A percentile compares a stretch with the other conserved stretches of the same genome.
Conservation (phyloP, 331 rosid genomes). For the Arachis monticola region DNA sequence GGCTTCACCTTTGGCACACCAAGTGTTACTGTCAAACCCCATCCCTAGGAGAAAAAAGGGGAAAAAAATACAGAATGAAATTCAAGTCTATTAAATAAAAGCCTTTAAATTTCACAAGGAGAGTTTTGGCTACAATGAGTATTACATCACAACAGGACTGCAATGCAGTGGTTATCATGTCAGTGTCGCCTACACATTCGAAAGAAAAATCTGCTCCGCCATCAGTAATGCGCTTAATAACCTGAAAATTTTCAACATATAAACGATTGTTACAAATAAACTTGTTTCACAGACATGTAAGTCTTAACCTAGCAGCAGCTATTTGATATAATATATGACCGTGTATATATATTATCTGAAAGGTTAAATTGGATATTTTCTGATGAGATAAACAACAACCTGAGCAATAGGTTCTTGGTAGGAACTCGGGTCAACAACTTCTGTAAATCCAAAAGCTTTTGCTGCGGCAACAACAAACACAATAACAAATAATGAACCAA, state of each 20-base stretch:
- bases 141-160: conserved; percentile 93
- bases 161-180: conserved; percentile 85
- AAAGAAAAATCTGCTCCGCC: conserved; percentile 97
- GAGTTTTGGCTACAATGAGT: conserved; percentile 24
- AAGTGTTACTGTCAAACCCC: conserved; percentile 96
- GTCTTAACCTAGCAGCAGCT: conserved; percentile 8
- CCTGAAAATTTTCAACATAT: conserved; percentile 53
- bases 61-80: conserved; percentile 14
- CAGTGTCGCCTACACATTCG: conserved; percentile 89
- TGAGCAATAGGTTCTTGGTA: conserved; percentile 67
- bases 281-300: background rate
- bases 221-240: conserved; percentile 70
- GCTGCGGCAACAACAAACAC: conserved; percentile 56
- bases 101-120: background rate
- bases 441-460: conserved; percentile 81
- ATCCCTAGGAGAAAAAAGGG: conserved; percentile 60
- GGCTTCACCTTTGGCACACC: conserved; percentile 93
- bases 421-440: conserved; percentile 71
- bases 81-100: conserved; percentile 22
- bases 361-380: conserved; percentile 13
- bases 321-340: background rate
- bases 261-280: background rate
- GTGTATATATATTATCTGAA: conserved; percentile 13
- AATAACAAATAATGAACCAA: conserved; percentile 29
- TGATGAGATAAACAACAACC: conserved; percentile 51